Evolutionary conservation across 768 basidiomycete genomes (phyloP).

Genomic region (Trametes elegans): DNA sequence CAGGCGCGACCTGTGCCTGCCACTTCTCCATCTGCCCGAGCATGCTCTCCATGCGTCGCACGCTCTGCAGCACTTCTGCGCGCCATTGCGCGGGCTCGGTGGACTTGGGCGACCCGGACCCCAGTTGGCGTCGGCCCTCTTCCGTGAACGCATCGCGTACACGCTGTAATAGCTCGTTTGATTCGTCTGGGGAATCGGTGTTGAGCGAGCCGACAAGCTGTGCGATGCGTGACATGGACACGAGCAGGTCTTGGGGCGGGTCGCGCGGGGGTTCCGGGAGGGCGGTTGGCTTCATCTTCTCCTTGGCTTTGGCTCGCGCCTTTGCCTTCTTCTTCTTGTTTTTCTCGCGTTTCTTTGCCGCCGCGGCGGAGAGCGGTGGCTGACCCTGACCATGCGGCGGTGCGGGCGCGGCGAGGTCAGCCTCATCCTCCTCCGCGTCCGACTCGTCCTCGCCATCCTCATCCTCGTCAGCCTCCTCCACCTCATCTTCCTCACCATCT

Average conservation of each 20-base stretch:
- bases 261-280: background rate
- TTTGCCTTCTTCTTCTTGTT: constrained; percentile 7
- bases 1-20: constrained; percentile 13
- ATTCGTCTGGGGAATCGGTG: constrained; percentile 1
- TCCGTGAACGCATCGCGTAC: constrained; percentile 9
- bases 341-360: constrained; percentile 6
- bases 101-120: background rate
- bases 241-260: constrained; percentile 14
- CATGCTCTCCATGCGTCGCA: constrained; percentile 17
- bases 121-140: constrained; percentile 2
- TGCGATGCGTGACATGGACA: constrained; percentile 18
- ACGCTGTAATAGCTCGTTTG: constrained; percentile 1
- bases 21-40: constrained; percentile 15
- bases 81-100: constrained; percentile 9
- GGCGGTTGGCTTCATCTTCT: background rate
- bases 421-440: constrained; percentile 1
- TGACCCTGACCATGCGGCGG: background rate
- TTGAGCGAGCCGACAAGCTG: constrained; percentile 13
- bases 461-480: background rate
- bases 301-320: constrained; percentile 11
- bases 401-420: background rate
- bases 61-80: constrained; percentile 18
- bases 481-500: constrained; percentile 1
- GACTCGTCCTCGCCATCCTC: background rate
- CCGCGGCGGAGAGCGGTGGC: background rate